Percentiles rank a stretch among this genome's conserved stretches.
phyloP scores from a whole-genome alignment of 2,329 filamentous ascomycete genomes.

The Xenoacremonium recifei region DNA sequence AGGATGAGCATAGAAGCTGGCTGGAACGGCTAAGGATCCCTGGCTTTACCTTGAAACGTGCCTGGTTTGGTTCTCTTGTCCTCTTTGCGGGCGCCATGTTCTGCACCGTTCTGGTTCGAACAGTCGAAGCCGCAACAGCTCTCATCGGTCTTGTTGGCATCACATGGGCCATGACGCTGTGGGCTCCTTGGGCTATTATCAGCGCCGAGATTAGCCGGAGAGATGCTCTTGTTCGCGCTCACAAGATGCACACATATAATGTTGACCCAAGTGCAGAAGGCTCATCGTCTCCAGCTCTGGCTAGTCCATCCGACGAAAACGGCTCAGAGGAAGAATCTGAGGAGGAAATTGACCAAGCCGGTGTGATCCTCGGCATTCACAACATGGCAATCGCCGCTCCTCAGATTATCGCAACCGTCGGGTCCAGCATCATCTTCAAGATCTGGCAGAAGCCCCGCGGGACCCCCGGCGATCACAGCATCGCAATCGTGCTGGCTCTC shows the following conservation, averaged over 20 bases:
- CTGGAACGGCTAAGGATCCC: constrained; percentile 70
- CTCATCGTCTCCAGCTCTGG: constrained; percentile 11
- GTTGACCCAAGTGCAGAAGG: constrained; percentile 8
- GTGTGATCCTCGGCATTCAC: constrained; percentile 90
- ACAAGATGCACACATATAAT: constrained; percentile 24
- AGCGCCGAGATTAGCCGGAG: constrained; percentile 86
- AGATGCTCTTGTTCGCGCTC: constrained; percentile 56
- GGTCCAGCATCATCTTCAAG: constrained; percentile 81
- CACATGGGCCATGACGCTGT: constrained; percentile 88
- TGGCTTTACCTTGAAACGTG: constrained; percentile 80
- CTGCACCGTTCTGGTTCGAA: constrained; percentile 74
- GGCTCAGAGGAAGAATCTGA: constrained; percentile 36
- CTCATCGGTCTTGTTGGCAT: constrained; percentile 82
- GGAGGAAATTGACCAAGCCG: constrained; percentile 72
- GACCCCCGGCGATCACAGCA: constrained; percentile 79
- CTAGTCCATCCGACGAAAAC: constrained; percentile 9
- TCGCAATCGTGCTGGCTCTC: constrained; percentile 81
- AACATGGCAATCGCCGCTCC: constrained; percentile 92
- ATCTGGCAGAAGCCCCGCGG: constrained; percentile 85
- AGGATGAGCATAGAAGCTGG: constrained; percentile 38
- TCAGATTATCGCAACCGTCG: constrained; percentile 85
- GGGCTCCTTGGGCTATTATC: constrained; percentile 95
- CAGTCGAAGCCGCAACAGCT: constrained; percentile 68
- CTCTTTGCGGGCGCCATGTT: constrained; percentile 81
- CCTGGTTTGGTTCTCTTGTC: constrained; percentile 84